These are phyloP conservation scores for Kernera saxatilis DNA, from an alignment of 345 rosid genomes.

Conservation along the genomic window DNA sequence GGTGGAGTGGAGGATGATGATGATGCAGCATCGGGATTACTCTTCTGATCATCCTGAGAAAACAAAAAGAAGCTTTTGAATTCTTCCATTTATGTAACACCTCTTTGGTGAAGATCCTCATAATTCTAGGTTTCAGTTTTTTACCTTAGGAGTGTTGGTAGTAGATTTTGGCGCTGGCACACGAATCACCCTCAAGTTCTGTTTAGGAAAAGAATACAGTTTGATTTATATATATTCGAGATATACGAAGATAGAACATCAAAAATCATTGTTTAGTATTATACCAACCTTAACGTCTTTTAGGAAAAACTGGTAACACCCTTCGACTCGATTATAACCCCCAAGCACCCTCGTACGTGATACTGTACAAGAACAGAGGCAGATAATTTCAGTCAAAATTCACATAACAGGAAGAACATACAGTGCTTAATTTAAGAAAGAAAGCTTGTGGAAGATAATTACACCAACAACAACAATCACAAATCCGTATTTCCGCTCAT, in stretches of 20 bases:
- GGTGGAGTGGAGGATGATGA: not conserved
- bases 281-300: not conserved
- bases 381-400: not conserved
- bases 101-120: not conserved
- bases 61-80: not conserved
- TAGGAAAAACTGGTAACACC: not conserved
- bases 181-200: not conserved
- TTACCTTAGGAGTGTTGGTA: not conserved
- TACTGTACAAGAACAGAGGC: not conserved
- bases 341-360: not conserved
- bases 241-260: not conserved
- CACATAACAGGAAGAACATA: not conserved
- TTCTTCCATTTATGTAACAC: not conserved
- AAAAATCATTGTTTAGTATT: not conserved
- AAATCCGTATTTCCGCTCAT: not conserved
- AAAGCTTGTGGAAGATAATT: not conserved
- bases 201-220: not conserved
- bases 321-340: not conserved
- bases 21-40: not conserved
- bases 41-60: slow-evolving; percentile 2
- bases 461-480: not conserved
- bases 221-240: not conserved
- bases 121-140: not conserved
- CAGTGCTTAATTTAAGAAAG: not conserved
- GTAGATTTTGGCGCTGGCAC: not conserved